Conservation (phyloP, 2,329 filamentous ascomycete genomes). For the Magnaporthiopsis rhizophila region DNA sequence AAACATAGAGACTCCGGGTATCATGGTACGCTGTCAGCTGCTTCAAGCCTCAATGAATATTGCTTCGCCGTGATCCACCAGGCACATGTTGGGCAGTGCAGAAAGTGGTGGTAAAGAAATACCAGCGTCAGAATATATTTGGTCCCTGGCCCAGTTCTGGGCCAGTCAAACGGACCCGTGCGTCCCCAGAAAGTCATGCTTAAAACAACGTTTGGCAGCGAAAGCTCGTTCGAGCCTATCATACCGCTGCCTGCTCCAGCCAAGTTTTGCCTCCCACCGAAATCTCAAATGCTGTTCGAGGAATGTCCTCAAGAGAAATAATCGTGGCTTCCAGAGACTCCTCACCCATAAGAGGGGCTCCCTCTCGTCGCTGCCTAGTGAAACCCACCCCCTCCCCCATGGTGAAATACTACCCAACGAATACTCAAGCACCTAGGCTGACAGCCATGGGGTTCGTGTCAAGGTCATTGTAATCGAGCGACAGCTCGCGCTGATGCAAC, state of each 20-base stretch:
- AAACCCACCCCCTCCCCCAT: background rate
- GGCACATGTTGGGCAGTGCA: background rate
- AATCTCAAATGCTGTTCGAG: background rate
- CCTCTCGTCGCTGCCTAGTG: background rate
- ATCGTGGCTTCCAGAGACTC: too few relatives aligned
- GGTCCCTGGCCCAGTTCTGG: background rate
- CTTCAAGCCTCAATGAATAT: background rate
- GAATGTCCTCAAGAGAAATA: background rate
- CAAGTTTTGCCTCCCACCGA: background rate
- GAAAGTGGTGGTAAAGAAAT: background rate
- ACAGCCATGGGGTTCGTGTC: conserved; percentile 32
- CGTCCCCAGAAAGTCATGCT: conserved; percentile 1
- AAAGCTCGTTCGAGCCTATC: background rate
- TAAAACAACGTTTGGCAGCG: background rate
- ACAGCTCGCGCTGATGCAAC: conserved; percentile 45
- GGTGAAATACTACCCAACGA: background rate
- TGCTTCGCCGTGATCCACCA: background rate
- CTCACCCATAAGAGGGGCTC: background rate
- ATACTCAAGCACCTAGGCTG: background rate
- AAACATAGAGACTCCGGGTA: background rate
- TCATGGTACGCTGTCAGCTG: background rate
- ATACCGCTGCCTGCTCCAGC: background rate
- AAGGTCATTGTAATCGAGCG: conserved; percentile 53
- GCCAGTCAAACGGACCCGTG: background rate
- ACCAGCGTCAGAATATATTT: background rate